Percentiles rank a stretch among this genome's conserved stretches.
phyloP scores from a whole-genome alignment of 2,329 filamentous ascomycete species.

The Chrysoporthe cubensis region DNA sequence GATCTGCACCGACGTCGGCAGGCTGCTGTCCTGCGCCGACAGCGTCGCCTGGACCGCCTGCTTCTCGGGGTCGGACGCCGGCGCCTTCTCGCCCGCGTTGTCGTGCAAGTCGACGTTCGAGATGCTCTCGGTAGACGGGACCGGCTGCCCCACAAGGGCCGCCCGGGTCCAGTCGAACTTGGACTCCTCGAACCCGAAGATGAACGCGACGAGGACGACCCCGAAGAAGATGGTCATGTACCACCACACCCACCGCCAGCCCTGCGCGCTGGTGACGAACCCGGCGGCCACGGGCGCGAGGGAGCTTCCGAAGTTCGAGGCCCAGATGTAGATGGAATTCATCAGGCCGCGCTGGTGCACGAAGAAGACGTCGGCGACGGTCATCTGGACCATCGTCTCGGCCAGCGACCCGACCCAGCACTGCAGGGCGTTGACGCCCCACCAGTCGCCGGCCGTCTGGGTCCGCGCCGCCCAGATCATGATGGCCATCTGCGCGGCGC shows the following conservation, averaged over 20 bases:
- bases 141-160: neutral
- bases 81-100: neutral
- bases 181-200: slow-evolving; percentile 29
- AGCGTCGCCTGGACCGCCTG: neutral
- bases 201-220: slow-evolving; percentile 18
- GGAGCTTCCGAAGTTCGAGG: slow-evolving; percentile 39
- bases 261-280: slow-evolving; percentile 27
- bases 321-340: slow-evolving; percentile 51
- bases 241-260: slow-evolving; percentile 30
- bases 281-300: slow-evolving; percentile 28
- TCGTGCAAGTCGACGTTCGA: neutral
- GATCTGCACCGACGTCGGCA: slow-evolving; percentile 12
- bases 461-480: slow-evolving; percentile 48
- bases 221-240: slow-evolving; percentile 28
- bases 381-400: slow-evolving; percentile 51
- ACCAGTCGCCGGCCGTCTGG: slow-evolving; percentile 46
- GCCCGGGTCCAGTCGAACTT: slow-evolving; percentile 28
- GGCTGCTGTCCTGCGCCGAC: neutral
- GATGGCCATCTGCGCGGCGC: slow-evolving; percentile 41
- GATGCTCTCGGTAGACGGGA: neutral
- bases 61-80: slow-evolving; percentile 22
- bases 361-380: slow-evolving; percentile 52
- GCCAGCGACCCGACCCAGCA: slow-evolving; percentile 48
- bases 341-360: slow-evolving; percentile 50
- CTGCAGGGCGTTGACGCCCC: slow-evolving; percentile 47